These are phyloP conservation scores for Gardenia jasminoides DNA, from an alignment of 257 asterid genomes.

Conservation along the genomic window DNA sequence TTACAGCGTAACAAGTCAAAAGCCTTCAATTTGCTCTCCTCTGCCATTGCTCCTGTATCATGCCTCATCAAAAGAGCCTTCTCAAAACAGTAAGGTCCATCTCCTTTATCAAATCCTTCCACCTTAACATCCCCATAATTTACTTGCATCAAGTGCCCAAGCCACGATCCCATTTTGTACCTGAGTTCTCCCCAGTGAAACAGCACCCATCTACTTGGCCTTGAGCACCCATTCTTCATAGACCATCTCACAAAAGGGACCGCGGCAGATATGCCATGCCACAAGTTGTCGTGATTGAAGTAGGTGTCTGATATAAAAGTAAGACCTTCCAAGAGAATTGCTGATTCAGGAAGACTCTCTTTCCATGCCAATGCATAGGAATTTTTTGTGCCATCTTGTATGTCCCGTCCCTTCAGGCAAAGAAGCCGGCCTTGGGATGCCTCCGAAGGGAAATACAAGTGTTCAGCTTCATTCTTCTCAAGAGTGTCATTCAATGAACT, in stretches of 20 bases:
- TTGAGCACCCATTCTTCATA: constrained; percentile 27
- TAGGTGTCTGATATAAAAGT: constrained; percentile 37
- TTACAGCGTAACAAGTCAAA: constrained; percentile 33
- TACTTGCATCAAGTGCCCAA: constrained; percentile 22
- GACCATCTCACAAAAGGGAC: constrained; percentile 41
- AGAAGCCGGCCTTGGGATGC: constrained; percentile 31
- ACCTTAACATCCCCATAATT: constrained; percentile 29
- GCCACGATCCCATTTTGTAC: constrained; percentile 36
- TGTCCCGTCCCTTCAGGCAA: constrained; percentile 30
- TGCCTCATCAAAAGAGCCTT: constrained; percentile 41
- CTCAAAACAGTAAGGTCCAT: constrained; percentile 39
- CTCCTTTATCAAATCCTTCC: constrained; percentile 26
- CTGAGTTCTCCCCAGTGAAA: constrained; percentile 40
- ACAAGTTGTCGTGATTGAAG: constrained; percentile 29
- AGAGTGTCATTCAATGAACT: constrained; percentile 31
- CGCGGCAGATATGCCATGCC: constrained; percentile 39
- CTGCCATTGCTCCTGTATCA: constrained; percentile 27
- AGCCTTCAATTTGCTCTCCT: constrained; percentile 28
- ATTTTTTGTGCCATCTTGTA: constrained; percentile 30
- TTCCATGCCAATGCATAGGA: constrained; percentile 40
- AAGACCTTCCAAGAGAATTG: constrained; percentile 33
- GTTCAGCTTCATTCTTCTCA: constrained; percentile 29
- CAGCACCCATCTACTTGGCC: constrained; percentile 37
- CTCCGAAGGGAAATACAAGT: constrained; percentile 35
- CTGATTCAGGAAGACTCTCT: constrained; percentile 32